Evolutionary conservation across 2,329 filamentous ascomycete genomes (phyloP), one percentile per base, ranked within the genome.

Genomic region (Furcasterigmium furcatum): DNA sequence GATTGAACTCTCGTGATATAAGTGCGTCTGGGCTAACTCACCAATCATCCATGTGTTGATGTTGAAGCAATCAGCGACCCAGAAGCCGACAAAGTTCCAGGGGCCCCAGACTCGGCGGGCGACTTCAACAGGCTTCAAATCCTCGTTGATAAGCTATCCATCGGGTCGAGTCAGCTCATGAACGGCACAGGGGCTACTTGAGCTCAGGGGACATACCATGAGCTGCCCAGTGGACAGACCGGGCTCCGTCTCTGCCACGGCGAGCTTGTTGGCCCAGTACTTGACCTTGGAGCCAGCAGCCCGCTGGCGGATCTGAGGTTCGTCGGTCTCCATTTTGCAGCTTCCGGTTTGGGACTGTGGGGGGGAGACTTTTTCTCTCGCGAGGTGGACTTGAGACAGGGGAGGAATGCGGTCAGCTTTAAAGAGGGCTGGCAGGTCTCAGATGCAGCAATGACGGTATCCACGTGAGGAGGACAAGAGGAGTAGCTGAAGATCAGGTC

Each of bases 41-140:
- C 21, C 50, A 9, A 52, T 52, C 48, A 52, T 52, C 91, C 89
- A 95, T 2, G 89, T 94, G 66, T 92, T 94, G 61, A 94, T 89
- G 64, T 92, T 92, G 71, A 91, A 90, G 1, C 82, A 87, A 66
- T 92, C 88, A 24, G 87, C 85, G 58, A 94, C 79, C 88, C 88
- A 92, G 62, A 94, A 94, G 13, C 82, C 87, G 34, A 95, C 86
- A 61, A 91, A 96, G 65, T 95, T 95, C 82, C 87, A 90, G 24
- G 86, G 71, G 16, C 84, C 83, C 91, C 91, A 96, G 77, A 88
- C 81, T 45, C 91, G 82, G 47, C 89, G 81, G 52, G 80, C 82
- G 14, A 82, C 83, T 61, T 95, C 90, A 43, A 96, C 89, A 58
- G 82, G 74, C 62, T 89, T 91, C 52, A 94, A 74, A 66, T 94